Evolutionary conservation across 495 filamentous ascomycete genomes (phyloP), one percentile per base, ranked within the genome.

Genomic region (Paragyromitra xinjiangensis): DNA sequence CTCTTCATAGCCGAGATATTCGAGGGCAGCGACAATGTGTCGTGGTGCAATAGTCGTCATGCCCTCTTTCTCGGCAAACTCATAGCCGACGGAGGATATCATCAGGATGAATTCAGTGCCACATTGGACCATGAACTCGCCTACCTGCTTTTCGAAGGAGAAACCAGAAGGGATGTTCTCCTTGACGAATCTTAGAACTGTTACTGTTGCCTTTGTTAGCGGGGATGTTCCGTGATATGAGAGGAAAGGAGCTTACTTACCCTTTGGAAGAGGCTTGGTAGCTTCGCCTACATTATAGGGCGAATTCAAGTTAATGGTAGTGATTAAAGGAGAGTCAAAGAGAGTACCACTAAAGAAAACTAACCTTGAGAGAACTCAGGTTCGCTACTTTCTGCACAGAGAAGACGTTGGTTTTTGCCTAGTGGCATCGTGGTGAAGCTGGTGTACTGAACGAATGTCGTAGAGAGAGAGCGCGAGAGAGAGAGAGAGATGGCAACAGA

Each of bases 101-200:
- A 73, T 73, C 24, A 53, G 2, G 48, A 73, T 34, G 16, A 73
- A 73, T 24, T 73, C 70, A 11, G 59, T 73, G 0, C 70, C 70
- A 14, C 63, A 65, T 14, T 45, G 6, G 26, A 44, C 39, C 70
- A 73, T 73, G 1, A 73, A 61, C 16, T 24, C 22, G 9, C 45
- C 61, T n/a, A 73, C 29, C 0, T 72, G 44, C 45, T 64, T 72
- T 19, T 73, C 70, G 39, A 42, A 56, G 1, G 59, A 65, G 50
- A 66, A 65, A 0, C 12, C 48, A 0, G 61, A 45, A 0, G 19
- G 61, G 34, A 73, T n/a, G 22, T 58, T 73, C 40, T 65, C 70
- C n/a, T 8, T n/a, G 22, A 66, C 19, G 22, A 56, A 2, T 34
- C 70, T 50, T 12, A 44, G 1, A 5, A 64, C 48, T 7, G 70